A percentile compares a stretch with the other conserved stretches of the same genome.
Conservation (phyloP, 805 yeast species). For the Candida parachauliodes region DNA sequence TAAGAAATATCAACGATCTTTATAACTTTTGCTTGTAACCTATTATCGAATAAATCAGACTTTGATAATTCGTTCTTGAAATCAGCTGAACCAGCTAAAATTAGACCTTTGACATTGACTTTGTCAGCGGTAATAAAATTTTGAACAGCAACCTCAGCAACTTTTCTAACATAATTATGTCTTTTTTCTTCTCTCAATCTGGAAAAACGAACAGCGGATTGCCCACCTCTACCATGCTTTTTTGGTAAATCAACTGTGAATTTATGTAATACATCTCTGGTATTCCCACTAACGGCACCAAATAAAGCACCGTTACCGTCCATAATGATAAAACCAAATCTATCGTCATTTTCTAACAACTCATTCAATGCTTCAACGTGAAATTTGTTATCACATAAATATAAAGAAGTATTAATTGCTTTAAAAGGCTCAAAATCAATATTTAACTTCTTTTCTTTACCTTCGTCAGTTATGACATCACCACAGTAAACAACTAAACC, state of each 20-base stretch:
- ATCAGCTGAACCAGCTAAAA: conserved; percentile 98
- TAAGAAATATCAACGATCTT: conserved; percentile 95
- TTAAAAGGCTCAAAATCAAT: conserved; percentile 98
- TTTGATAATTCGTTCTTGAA: conserved; percentile 91
- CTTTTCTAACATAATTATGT: conserved; percentile 97
- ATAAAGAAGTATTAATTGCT: conserved; percentile 94
- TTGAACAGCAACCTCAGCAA: conserved; percentile 97
- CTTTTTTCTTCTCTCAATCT: conserved; percentile 99
- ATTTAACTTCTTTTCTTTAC: conserved; percentile 94
- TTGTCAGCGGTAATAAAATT: conserved; percentile 93
- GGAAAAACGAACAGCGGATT: conserved; percentile 98
- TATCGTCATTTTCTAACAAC: conserved; percentile 90
- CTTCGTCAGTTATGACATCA: conserved; percentile 95
- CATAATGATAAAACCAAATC: conserved; percentile 97
- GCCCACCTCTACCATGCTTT: conserved; percentile 99
- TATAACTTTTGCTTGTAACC: conserved; percentile 82
- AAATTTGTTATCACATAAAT: conserved; percentile 95
- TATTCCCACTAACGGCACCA: conserved; percentile 94
- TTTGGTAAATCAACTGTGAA: conserved; percentile 96
- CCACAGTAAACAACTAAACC: conserved; percentile 98
- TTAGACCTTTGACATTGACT: conserved; percentile 89
- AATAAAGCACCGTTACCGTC: conserved; percentile 98
- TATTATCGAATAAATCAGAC: conserved; percentile 89
- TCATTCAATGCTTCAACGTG: conserved; percentile 97
- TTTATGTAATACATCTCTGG: conserved; percentile 93